Conservation (phyloP, 2,329 filamentous ascomycete species). For the Exserohilum turcica region DNA sequence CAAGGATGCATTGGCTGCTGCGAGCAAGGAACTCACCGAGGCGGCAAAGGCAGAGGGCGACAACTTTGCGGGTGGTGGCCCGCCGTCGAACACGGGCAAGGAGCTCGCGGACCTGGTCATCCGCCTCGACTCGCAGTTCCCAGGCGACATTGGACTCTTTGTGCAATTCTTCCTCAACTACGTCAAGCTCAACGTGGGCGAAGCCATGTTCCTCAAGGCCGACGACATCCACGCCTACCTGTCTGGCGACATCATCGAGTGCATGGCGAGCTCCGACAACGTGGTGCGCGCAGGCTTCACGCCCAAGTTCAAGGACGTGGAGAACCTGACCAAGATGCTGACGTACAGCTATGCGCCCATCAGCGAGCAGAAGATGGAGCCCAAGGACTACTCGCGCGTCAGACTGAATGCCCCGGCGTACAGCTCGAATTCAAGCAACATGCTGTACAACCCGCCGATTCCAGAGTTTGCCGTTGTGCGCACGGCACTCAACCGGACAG, state of each 20-base stretch:
- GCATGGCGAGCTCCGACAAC: constrained; percentile 99
- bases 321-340: constrained; percentile 85
- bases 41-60: constrained; percentile 70
- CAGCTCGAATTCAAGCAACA: constrained; percentile 71
- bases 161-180: constrained; percentile 98
- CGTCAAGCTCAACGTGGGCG: constrained; percentile 82
- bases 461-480: constrained; percentile 93
- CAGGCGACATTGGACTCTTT: constrained; percentile 85
- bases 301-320: constrained; percentile 96
- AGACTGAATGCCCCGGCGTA: constrained; percentile 83
- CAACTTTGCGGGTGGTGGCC: constrained; percentile 76
- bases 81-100: constrained; percentile 68
- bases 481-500: constrained; percentile 70
- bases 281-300: constrained; percentile 97
- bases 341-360: constrained; percentile 97
- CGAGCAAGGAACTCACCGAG: constrained; percentile 71
- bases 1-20: constrained; percentile 66
- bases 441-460: constrained; percentile 92
- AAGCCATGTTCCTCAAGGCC: constrained; percentile 93
- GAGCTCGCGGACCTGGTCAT: constrained; percentile 77
- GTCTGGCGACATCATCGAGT: constrained; percentile 94
- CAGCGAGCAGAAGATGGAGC: constrained; percentile 89
- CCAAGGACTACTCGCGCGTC: constrained; percentile 82
- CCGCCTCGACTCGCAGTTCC: constrained; percentile 82
- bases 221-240: constrained; percentile 98